Evolutionary conservation across 2,329 filamentous ascomycete species (phyloP).

Genomic region (Myotisia sp.): DNA sequence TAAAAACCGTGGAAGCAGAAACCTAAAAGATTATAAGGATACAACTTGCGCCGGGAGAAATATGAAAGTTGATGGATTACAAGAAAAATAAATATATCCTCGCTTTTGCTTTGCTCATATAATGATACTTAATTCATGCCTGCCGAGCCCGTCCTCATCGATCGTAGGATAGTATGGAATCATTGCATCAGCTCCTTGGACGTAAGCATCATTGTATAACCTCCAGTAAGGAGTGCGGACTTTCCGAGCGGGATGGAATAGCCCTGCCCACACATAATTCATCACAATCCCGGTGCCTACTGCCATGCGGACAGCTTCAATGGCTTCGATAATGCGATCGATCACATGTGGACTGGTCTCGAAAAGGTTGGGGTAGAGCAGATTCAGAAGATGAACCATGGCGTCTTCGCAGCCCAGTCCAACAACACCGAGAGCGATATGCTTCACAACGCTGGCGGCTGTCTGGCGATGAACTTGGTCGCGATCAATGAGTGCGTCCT

Average conservation of each 20-base stretch:
- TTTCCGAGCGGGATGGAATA: conserved; percentile 94
- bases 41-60: not conserved
- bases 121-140: conserved; percentile 71
- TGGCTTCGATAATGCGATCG: conserved; percentile 91
- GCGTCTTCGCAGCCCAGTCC: conserved; percentile 95
- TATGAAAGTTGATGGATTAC: no score
- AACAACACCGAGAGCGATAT: conserved; percentile 93
- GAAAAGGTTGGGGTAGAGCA: conserved; percentile 92
- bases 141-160: conserved; percentile 62
- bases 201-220: conserved; percentile 92
- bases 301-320: conserved; percentile 87
- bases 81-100: conserved; percentile 4
- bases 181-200: conserved; percentile 84
- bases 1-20: not conserved
- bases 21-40: not conserved
- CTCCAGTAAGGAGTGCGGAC: conserved; percentile 92
- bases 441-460: conserved; percentile 91
- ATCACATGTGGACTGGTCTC: conserved; percentile 98
- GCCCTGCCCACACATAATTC: conserved; percentile 95
- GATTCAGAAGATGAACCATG: conserved; percentile 93
- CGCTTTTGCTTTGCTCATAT: conserved; percentile 38
- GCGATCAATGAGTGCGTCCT: conserved; percentile 92
- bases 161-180: conserved; percentile 89
- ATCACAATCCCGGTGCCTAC: conserved; percentile 84
- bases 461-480: conserved; percentile 98